Conservation (phyloP, 768 basidiomycete genomes). For the Termitomyces sp. region DNA sequence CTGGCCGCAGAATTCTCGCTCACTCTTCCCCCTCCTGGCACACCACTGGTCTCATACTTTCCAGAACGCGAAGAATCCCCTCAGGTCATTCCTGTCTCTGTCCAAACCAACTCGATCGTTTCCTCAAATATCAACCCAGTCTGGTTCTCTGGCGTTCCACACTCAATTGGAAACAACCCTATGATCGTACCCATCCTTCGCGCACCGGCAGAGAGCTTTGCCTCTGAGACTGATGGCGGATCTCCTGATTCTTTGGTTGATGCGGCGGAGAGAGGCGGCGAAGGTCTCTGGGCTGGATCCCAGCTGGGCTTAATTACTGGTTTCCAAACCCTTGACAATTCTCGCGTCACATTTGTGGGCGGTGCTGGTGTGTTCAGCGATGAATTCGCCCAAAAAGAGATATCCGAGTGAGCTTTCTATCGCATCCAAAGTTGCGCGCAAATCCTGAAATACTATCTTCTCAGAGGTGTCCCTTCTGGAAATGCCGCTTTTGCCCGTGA, state of each 20-base stretch:
- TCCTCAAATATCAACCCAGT: conserved; percentile 48
- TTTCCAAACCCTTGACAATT: conserved; percentile 79
- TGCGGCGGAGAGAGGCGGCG: conserved; percentile 67
- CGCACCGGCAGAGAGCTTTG: conserved; percentile 73
- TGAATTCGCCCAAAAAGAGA: conserved; percentile 57
- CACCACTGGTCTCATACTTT: conserved; percentile 83
- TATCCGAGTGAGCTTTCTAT: conserved; percentile 44
- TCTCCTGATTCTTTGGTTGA: conserved; percentile 62
- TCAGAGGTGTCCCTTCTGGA: conserved; percentile 57
- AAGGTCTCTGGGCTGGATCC: conserved; percentile 80
- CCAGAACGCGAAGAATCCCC: conserved; percentile 61
- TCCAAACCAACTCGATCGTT: conserved; percentile 39
- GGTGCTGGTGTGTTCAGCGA: conserved; percentile 78
- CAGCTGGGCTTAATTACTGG: conserved; percentile 76
- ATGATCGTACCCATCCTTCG: conserved; percentile 76
- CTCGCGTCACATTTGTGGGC: conserved; percentile 77
- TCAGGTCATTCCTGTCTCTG: conserved; percentile 59
- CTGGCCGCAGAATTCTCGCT: conserved; percentile 91
- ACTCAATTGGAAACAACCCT: conserved; percentile 66
- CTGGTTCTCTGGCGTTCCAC: conserved; percentile 72
- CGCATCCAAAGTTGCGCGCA: background rate
- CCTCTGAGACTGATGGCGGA: conserved; percentile 61
- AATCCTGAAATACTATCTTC: background rate
- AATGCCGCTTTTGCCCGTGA: conserved; percentile 74
- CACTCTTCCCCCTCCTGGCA: conserved; percentile 79